Conservation (phyloP, 2,329 filamentous ascomycete species). For the Parastagonospora avenae region DNA sequence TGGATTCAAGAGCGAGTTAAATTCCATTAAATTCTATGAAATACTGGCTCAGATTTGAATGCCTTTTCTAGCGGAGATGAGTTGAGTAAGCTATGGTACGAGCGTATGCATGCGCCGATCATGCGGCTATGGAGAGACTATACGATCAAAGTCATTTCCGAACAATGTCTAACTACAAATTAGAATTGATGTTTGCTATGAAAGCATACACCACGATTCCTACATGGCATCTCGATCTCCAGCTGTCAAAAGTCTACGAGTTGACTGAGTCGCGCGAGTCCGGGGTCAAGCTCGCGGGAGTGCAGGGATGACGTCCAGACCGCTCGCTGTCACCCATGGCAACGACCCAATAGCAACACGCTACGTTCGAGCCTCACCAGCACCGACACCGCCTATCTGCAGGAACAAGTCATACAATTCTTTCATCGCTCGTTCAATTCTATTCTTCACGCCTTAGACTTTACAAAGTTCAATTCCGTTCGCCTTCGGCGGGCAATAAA, state of each 20-base stretch:
- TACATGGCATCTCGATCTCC: background rate
- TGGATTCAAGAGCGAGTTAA: too few relatives aligned
- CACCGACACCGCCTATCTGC: constrained; percentile 36
- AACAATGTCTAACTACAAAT: too few relatives aligned
- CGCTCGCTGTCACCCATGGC: constrained; percentile 29
- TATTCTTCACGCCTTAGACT: constrained; percentile 2
- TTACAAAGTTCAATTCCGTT: background rate
- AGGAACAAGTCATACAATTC: constrained; percentile 16
- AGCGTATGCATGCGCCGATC: constrained; percentile 2
- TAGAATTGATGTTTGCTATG: too few relatives aligned
- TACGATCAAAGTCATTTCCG: background rate
- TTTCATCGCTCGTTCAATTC: constrained; percentile 5
- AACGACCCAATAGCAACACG: constrained; percentile 30
- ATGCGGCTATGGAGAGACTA: background rate
- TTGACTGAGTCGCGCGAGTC: constrained; percentile 7
- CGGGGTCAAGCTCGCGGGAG: constrained; percentile 8
- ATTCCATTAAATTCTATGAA: too few relatives aligned
- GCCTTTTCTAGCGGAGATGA: background rate
- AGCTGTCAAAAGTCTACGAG: background rate
- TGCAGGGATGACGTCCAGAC: constrained; percentile 25
- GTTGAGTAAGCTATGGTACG: background rate
- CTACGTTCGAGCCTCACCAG: constrained; percentile 32
- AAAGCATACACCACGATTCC: too few relatives aligned
- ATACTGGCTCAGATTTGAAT: too few relatives aligned
- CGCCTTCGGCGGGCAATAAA: constrained; percentile 16